Percentiles rank a stretch among this genome's conserved stretches.
phyloP scores from a whole-genome alignment of 108 stramenopile genomes.

The Nannochloropsis granulata region DNA sequence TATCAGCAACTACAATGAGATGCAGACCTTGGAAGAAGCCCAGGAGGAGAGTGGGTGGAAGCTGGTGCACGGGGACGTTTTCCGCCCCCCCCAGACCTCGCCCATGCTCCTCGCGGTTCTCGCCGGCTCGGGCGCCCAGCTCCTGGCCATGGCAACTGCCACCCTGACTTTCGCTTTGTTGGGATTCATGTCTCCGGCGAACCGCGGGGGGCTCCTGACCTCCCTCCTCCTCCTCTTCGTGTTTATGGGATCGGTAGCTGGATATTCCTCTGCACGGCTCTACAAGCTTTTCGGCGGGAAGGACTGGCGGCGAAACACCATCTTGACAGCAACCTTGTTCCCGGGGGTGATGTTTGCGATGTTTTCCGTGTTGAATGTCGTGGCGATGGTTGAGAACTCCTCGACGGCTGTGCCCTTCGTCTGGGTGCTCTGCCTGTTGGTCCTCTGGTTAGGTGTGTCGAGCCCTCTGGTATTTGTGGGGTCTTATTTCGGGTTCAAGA shows the following conservation, averaged over 20 bases:
- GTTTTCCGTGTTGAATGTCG: constrained; percentile 41
- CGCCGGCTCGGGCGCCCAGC: constrained; percentile 82
- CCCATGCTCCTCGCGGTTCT: constrained; percentile 74
- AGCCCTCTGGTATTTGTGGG: constrained; percentile 90
- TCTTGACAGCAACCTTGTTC: constrained; percentile 35
- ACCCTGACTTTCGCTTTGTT: constrained; percentile 62
- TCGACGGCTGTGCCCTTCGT: constrained; percentile 79
- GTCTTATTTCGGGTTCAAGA: constrained; percentile 75
- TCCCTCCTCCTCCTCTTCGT: constrained; percentile 80
- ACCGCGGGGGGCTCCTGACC: constrained; percentile 84
- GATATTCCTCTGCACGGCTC: constrained; percentile 65
- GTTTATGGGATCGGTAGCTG: constrained; percentile 68
- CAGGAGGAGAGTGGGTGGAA: constrained; percentile 97
- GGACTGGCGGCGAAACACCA: constrained; percentile 41
- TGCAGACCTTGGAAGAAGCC: constrained; percentile 51
- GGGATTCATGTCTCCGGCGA: constrained; percentile 74
- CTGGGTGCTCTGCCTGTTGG: constrained; percentile 60
- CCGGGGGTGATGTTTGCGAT: constrained; percentile 37
- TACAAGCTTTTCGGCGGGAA: constrained; percentile 85
- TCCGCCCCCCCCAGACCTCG: constrained; percentile 64
- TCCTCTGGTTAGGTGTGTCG: constrained; percentile 40
- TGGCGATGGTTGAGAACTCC: constrained; percentile 61
- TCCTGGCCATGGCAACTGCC: constrained; percentile 60
- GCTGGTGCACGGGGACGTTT: constrained; percentile 91
- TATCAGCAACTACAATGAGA: constrained; percentile 80